These are phyloP conservation scores for Cladosporium austrohemisphaericum DNA, from an alignment of 2,329 filamentous ascomycete species.

Conservation along the genomic window DNA sequence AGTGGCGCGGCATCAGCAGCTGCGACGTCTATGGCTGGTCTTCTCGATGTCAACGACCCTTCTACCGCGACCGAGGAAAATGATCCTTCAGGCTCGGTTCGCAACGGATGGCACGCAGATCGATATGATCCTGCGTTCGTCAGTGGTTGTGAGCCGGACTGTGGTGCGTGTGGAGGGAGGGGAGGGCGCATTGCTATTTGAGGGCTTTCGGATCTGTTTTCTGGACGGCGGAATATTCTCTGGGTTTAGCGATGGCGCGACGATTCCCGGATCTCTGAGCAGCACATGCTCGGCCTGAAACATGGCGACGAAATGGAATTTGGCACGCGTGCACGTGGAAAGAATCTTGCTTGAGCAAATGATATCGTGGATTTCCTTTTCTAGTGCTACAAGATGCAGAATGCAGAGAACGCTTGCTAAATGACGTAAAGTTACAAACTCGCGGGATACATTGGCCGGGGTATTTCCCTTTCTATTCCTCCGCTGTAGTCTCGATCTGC, in stretches of 20 bases:
- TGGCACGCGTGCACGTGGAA: too few relatives aligned
- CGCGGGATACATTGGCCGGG: too few relatives aligned
- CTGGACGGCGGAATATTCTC: not conserved
- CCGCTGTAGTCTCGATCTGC: not conserved
- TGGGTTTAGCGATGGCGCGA: conserved; percentile 12
- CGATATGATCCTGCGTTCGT: conserved; percentile 6
- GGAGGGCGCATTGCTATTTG: conserved; percentile 5
- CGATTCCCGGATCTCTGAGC: too few relatives aligned
- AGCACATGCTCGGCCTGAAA: too few relatives aligned
- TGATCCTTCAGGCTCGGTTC: conserved; percentile 8
- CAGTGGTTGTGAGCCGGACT: conserved; percentile 4
- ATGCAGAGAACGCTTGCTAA: conserved; percentile 15
- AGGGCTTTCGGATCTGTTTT: not conserved
- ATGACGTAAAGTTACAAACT: conserved; percentile 8
- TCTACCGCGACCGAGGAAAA: conserved; percentile 13
- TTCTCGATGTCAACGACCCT: conserved; percentile 10
- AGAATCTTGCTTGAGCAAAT: too few relatives aligned
- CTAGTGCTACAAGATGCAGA: conserved; percentile 12
- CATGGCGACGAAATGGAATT: too few relatives aligned
- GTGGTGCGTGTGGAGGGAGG: conserved; percentile 7
- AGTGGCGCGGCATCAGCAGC: not conserved
- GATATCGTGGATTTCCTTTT: not conserved
- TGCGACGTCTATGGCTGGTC: conserved; percentile 1
- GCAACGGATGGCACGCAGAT: conserved; percentile 9
- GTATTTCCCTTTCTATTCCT: too few relatives aligned